Percentiles rank a stretch among this genome's conserved stretches.
Evolutionary conservation across 257 asterid species (phyloP).

Genomic region (Cruciata laevipes): DNA sequence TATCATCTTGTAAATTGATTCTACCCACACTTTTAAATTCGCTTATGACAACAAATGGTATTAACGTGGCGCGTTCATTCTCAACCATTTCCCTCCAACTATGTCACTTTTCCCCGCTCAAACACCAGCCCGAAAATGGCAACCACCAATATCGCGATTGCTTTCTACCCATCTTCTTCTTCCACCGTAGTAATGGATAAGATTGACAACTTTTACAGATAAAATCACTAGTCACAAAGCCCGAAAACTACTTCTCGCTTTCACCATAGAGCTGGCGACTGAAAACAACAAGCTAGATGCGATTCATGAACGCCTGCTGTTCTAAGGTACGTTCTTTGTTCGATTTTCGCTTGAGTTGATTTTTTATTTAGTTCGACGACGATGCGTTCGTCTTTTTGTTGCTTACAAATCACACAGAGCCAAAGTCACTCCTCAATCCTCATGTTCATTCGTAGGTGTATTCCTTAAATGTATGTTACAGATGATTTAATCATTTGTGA

Average conservation of each 20-base stretch:
- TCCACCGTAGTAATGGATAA: background rate
- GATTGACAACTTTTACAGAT: too few relatives aligned
- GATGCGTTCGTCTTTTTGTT: background rate
- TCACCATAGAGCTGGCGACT: background rate
- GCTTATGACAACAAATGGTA: background rate
- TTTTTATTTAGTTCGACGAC: background rate
- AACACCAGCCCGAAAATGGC: background rate
- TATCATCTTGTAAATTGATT: too few relatives aligned
- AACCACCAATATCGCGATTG: background rate
- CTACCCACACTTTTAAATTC: background rate
- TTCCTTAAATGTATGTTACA: too few relatives aligned
- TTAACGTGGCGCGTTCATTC: background rate
- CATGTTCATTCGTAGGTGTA: too few relatives aligned
- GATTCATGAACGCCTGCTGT: background rate
- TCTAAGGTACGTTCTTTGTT: background rate
- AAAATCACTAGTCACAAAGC: too few relatives aligned
- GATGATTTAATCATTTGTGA: too few relatives aligned
- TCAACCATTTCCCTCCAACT: background rate
- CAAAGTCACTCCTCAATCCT: too few relatives aligned
- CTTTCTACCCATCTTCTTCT: background rate
- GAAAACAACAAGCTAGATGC: background rate
- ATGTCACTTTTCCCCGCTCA: background rate
- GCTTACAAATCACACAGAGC: too few relatives aligned
- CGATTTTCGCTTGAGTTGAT: background rate
- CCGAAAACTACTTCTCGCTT: too few relatives aligned